phyloP scores from a whole-genome alignment of 257 asterid species.

The Voacanga thouarsii region DNA sequence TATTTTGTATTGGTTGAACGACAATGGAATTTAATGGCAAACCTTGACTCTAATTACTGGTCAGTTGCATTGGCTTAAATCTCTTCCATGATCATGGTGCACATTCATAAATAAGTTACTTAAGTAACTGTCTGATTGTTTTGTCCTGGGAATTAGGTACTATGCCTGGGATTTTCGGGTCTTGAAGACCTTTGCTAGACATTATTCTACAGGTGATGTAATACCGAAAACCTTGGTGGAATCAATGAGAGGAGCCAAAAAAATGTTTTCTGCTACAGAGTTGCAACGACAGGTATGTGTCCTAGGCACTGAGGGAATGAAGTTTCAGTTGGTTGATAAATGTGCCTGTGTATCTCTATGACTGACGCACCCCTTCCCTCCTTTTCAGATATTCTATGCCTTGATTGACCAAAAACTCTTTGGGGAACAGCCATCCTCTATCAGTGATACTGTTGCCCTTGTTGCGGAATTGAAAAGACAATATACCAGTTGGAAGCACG shows the following conservation, averaged over 20 bases:
- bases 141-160: conserved; percentile 38
- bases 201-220: conserved; percentile 73
- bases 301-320: conserved; percentile 5
- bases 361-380: conserved; percentile 4
- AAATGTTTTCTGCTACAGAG: conserved; percentile 90
- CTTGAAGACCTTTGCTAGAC: conserved; percentile 73
- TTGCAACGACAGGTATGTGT: conserved; percentile 86
- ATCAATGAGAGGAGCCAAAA: conserved; percentile 68
- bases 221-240: conserved; percentile 83
- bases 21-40: neutral
- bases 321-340: neutral
- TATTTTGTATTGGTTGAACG: neutral
- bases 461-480: conserved; percentile 73
- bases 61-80: neutral
- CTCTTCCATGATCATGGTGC: conserved; percentile 1
- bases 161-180: conserved; percentile 91
- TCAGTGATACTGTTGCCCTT: conserved; percentile 45
- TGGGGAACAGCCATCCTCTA: conserved; percentile 50
- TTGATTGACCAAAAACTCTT: conserved; percentile 81
- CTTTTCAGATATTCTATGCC: conserved; percentile 71
- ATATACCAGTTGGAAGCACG: conserved; percentile 79
- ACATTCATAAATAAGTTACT: neutral
- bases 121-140: neutral
- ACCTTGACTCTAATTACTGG: neutral
- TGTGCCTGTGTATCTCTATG: conserved; percentile 5